Conservation (phyloP, 2,329 filamentous ascomycete species). For the Rutstroemia sp. region DNA sequence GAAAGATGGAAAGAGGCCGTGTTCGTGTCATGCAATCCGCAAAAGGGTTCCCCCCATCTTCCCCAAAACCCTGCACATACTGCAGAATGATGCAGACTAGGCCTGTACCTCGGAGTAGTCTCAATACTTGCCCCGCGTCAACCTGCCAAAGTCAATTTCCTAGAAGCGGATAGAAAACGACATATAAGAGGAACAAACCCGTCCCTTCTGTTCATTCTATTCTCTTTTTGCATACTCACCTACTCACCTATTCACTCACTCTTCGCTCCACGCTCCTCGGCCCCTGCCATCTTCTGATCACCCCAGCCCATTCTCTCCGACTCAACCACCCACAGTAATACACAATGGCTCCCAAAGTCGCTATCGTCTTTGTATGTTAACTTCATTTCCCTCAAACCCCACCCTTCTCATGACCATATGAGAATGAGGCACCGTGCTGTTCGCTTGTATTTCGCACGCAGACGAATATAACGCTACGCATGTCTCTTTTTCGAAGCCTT, state of each 20-base stretch:
- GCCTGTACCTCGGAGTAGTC: too few species aligned
- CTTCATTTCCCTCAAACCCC: conserved; percentile 14
- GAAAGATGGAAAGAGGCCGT: too few species aligned
- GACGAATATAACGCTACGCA: too few species aligned
- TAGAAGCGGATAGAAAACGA: conserved; percentile 7
- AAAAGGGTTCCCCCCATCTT: too few species aligned
- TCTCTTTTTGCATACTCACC: conserved; percentile 36
- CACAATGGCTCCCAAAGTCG: conserved; percentile 79
- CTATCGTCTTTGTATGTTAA: conserved; percentile 74
- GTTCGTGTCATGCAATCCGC: too few species aligned
- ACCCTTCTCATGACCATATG: conserved; percentile 16
- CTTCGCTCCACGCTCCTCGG: background rate
- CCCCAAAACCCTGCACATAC: too few species aligned
- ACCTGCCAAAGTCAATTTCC: background rate
- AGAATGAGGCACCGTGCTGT: too few species aligned
- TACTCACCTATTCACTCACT: conserved; percentile 5
- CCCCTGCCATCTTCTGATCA: background rate
- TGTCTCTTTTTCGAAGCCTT: background rate
- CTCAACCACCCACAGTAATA: conserved; percentile 12
- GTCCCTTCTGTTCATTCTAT: too few species aligned
- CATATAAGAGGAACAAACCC: conserved; percentile 35
- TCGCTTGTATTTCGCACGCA: too few species aligned
- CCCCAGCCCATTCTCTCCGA: background rate
- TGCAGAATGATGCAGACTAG: too few species aligned
- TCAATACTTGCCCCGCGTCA: too few species aligned